These are phyloP conservation scores for Coprinellus micaceus DNA, from an alignment of 768 basidiomycete species.

Conservation along the genomic window DNA sequence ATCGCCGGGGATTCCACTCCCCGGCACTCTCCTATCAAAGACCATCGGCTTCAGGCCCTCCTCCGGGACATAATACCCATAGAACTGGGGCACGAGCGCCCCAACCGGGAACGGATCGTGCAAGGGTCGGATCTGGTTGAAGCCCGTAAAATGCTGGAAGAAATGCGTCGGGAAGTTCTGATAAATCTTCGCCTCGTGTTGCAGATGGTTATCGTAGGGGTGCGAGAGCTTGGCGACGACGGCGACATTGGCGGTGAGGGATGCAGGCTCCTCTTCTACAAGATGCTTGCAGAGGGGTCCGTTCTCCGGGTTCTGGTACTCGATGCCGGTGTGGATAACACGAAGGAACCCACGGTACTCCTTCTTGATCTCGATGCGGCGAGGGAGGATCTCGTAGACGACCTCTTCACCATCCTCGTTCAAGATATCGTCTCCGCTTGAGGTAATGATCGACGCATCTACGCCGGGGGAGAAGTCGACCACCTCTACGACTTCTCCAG, in stretches of 20 bases:
- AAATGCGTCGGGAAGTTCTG: conserved; percentile 41
- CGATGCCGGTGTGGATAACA: background rate
- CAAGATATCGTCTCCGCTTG: background rate
- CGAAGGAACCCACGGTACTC: background rate
- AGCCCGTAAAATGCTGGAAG: conserved; percentile 48
- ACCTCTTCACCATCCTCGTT: background rate
- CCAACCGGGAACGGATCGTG: conserved; percentile 42
- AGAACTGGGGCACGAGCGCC: conserved; percentile 60
- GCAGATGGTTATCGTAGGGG: conserved; percentile 34
- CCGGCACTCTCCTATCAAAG: background rate
- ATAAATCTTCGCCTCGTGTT: conserved; percentile 40
- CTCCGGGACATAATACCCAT: conserved; percentile 49
- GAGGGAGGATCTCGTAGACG: background rate
- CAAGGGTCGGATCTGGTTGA: conserved; percentile 40
- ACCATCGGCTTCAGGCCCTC: background rate
- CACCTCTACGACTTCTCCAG: background rate
- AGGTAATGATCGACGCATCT: background rate
- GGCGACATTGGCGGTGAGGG: conserved; percentile 31
- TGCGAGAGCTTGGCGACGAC: conserved; percentile 45
- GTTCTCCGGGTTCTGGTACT: conserved; percentile 28
- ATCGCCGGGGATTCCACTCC: background rate
- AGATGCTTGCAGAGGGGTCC: conserved; percentile 28
- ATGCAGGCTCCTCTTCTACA: background rate
- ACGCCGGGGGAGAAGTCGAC: background rate
- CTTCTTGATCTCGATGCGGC: background rate